Base-by-base conservation (phyloP, 495 filamentous ascomycete genomes). In the Annulohypoxylon bovei region DNA sequence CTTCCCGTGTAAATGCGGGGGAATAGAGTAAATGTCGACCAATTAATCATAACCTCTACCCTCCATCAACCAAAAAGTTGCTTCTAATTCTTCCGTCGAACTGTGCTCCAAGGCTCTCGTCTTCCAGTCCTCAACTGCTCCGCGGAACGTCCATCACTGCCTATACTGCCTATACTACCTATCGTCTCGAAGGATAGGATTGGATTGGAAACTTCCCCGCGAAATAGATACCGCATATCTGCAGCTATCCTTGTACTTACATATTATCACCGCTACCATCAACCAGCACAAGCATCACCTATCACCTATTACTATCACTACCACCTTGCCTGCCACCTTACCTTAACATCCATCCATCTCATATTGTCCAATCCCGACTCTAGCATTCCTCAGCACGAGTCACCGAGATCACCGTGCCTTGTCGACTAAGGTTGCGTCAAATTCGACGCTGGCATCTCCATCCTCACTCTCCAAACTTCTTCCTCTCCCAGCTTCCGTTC, bases 11-110 rank as follows among this genome's bases (percentile, higher is more conserved):
- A 39, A 62, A 70, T 70, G 70, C 70, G 70, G 70, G 70, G 66
- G 57, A 73, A 68, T 59, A 54, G 28, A 68, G 57, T 50, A 58
- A 39, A 50, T 22, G 14, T 28, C 27, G 32, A 67, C 73, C 73
- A 76, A 76, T 79, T 76, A 71, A 62, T 69, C 58, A 52, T 57
- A 55, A 52, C 53, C 47, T n/a, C 49, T 68, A 42, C 68, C 68
- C 74, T 76, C 70, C 71, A 71, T 67, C 67, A 61, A 62, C 32
- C 40, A 39, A 2, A 28, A 52, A 20, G 33, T n/a, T 32, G 52
- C 50, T 63, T 57, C 58, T 58, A 16, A 16, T 49, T 55, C 59
- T 39, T 63, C 37, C 39, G n/a, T 64, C 50, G 16, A 50, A 35
- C 55, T 64, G 42, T 42, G 52, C 67, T 61, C 35, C 58, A 59